These are phyloP conservation scores for Saccharomycodes ludwigii DNA, from an alignment of 805 yeast genomes.

Conservation along the genomic window DNA sequence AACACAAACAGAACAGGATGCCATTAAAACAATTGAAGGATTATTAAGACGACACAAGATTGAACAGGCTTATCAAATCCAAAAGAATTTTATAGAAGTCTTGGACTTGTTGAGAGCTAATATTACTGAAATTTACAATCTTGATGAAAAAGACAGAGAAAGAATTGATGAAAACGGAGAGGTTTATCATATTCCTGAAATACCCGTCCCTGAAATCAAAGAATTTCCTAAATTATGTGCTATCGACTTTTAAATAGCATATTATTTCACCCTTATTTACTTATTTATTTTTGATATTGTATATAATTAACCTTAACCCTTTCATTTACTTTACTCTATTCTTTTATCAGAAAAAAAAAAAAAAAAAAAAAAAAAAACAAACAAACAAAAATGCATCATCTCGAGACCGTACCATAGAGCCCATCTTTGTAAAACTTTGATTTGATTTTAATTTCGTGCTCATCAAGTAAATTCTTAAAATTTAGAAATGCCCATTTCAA, in stretches of 20 bases:
- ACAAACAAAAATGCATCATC: background rate
- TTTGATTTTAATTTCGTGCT: constrained; percentile 23
- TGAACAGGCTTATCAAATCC: constrained; percentile 75
- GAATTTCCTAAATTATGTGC: constrained; percentile 48
- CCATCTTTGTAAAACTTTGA: constrained; percentile 25
- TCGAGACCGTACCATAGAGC: constrained; percentile 13
- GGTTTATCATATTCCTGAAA: constrained; percentile 63
- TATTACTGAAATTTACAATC: constrained; percentile 62
- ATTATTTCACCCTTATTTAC: background rate
- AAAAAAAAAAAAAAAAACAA: background rate
- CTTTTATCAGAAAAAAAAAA: background rate
- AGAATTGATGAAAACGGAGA: constrained; percentile 84
- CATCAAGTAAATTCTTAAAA: constrained; percentile 51
- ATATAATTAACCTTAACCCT: background rate
- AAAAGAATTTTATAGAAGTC: constrained; percentile 50
- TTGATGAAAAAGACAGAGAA: constrained; percentile 79
- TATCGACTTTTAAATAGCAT: constrained; percentile 38
- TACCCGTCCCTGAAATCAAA: constrained; percentile 54
- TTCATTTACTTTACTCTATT: too few relatives aligned
- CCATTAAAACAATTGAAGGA: constrained; percentile 59
- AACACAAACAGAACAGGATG: constrained; percentile 62
- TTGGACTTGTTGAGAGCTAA: constrained; percentile 43
- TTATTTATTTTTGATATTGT: background rate
- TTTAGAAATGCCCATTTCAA: constrained; percentile 66
- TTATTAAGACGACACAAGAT: constrained; percentile 58